Percentiles rank a stretch among this genome's conserved stretches.
These are phyloP conservation scores for Microbotryum scabiosae DNA, from an alignment of 1,284 basidiomycete genomes.

Conservation along the genomic window DNA sequence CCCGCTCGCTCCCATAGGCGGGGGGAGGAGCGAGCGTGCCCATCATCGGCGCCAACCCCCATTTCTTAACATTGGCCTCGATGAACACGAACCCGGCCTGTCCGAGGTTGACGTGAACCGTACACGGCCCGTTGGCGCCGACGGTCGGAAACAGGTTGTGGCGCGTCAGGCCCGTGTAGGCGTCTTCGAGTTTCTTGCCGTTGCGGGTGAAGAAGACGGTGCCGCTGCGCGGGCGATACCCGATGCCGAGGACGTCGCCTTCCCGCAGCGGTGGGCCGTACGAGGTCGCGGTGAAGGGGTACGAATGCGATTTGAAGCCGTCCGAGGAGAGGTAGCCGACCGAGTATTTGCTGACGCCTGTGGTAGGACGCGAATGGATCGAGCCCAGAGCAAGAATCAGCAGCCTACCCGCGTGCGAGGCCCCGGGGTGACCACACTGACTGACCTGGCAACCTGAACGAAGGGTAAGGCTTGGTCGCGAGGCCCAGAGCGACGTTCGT, in stretches of 20 bases:
- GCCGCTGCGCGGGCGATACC: constrained; percentile 86
- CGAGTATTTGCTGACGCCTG: constrained; percentile 76
- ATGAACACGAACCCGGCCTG: constrained; percentile 96
- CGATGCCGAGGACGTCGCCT: constrained; percentile 87
- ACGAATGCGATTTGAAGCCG: constrained; percentile 96
- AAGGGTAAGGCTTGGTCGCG: constrained; percentile 89
- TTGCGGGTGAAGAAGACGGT: constrained; percentile 95
- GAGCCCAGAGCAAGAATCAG: not conserved
- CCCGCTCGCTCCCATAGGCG: constrained; percentile 87
- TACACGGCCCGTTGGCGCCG: constrained; percentile 87
- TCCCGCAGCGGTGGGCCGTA: constrained; percentile 82
- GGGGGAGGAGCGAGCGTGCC: constrained; percentile 91
- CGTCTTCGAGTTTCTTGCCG: constrained; percentile 88
- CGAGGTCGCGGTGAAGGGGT: constrained; percentile 79
- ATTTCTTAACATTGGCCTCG: constrained; percentile 97
- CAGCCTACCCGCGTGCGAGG: no score
- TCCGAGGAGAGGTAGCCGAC: constrained; percentile 86
- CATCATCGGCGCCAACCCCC: constrained; percentile 89
- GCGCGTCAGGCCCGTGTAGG: constrained; percentile 73
- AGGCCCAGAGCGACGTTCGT: constrained; percentile 81
- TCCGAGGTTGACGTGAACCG: constrained; percentile 87
- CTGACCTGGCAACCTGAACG: constrained; percentile 67
- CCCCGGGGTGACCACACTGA: not conserved
- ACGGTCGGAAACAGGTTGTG: constrained; percentile 92
- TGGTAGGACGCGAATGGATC: not conserved